Percentiles rank a stretch among this genome's conserved stretches.
Evolutionary conservation across 768 basidiomycete genomes (phyloP).

Genomic region (Piloderma croceum): DNA sequence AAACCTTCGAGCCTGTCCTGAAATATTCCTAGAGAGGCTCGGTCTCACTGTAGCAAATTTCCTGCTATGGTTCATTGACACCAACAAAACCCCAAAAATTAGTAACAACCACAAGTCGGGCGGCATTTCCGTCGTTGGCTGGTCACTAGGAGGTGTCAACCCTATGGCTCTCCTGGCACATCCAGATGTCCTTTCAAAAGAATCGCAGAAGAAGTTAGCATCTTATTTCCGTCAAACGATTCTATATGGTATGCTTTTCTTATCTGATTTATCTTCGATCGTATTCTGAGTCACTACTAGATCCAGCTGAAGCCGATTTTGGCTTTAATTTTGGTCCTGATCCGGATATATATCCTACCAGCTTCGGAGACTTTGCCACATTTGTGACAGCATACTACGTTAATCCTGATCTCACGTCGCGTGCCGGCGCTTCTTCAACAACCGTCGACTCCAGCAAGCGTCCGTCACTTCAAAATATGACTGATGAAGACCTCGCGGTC

Average conservation of each 20-base stretch:
- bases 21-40: constrained; percentile 23
- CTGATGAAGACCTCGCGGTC: too few species aligned
- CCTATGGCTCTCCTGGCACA: constrained; percentile 26
- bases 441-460: too few species aligned
- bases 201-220: constrained; percentile 20
- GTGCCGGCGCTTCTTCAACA: constrained; percentile 11
- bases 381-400: constrained; percentile 3
- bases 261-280: too few species aligned
- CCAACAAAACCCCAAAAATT: constrained; percentile 22
- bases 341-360: too few species aligned
- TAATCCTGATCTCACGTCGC: constrained; percentile 5
- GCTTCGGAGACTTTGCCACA: constrained; percentile 20
- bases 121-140: constrained; percentile 34
- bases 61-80: constrained; percentile 23
- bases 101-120: constrained; percentile 23
- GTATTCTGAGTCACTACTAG: too few species aligned
- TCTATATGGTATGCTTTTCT: constrained; percentile 25
- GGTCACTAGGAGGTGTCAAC: constrained; percentile 32
- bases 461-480: too few species aligned
- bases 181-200: constrained; percentile 16
- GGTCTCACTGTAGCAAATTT: constrained; percentile 24
- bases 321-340: constrained; percentile 18
- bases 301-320: constrained; percentile 27
- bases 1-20: constrained; percentile 20
- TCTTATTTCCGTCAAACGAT: constrained; percentile 27